These are phyloP conservation scores for Sabuloglossum arenarium DNA, from an alignment of 495 filamentous ascomycete species.

Conservation along the genomic window DNA sequence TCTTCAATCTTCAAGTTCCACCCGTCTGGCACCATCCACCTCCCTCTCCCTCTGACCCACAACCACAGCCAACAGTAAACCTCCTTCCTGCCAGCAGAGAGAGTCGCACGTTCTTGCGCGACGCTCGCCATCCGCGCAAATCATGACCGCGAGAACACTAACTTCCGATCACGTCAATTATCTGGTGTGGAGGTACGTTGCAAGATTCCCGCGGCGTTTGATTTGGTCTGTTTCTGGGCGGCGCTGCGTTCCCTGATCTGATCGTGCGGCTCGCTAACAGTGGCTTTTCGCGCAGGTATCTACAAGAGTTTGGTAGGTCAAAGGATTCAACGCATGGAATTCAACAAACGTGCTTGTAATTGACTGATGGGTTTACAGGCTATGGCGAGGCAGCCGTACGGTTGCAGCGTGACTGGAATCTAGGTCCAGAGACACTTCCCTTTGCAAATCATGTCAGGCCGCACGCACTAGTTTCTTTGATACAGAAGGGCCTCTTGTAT, in stretches of 20 bases:
- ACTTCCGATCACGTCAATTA: slow-evolving; percentile 94
- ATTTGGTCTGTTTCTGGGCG: not conserved
- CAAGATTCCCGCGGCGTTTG: not conserved
- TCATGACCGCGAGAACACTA: slow-evolving; percentile 19
- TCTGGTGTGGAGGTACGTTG: slow-evolving; percentile 83
- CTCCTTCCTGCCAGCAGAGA: too few species aligned
- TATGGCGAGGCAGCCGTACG: slow-evolving; percentile 55
- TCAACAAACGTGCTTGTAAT: not conserved
- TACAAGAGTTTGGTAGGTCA: slow-evolving; percentile 70
- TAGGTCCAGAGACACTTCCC: slow-evolving; percentile 49
- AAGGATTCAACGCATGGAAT: not conserved
- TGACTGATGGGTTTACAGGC: slow-evolving; percentile 19
- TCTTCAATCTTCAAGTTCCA: too few species aligned
- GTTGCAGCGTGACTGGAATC: slow-evolving; percentile 65
- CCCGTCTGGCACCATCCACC: not conserved
- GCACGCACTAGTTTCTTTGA: slow-evolving; percentile 50
- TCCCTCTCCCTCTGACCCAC: not conserved
- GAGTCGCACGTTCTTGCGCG: too few species aligned
- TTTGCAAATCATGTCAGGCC: slow-evolving; percentile 58
- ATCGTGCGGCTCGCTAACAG: slow-evolving; percentile 13
- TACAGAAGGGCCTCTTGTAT: slow-evolving; percentile 62
- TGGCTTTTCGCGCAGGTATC: slow-evolving; percentile 37
- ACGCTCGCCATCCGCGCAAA: not conserved
- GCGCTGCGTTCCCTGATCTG: not conserved
- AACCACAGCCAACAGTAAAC: not conserved